Base-by-base conservation (phyloP, 768 basidiomycete genomes). In the Termitomyces sp. region DNA sequence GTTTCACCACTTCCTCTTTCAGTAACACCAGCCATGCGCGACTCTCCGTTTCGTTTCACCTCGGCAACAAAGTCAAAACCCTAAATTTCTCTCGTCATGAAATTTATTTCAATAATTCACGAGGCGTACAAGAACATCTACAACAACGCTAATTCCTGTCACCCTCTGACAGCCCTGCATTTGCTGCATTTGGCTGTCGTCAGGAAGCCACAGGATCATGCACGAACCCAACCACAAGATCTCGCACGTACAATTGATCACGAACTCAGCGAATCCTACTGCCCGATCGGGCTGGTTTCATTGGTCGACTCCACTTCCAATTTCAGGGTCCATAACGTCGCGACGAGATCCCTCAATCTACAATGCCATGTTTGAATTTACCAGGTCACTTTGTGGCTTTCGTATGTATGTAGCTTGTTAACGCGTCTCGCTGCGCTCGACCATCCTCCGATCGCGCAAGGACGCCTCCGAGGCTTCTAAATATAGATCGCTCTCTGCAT, bases 201-300 rank as follows among this genome's bases (percentile, higher is more conserved):
- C 50, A 50, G 34, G 36, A 30, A 53, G 51, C 40, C 4, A 42
- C 40, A 42, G 7, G 7, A 39, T 26, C 14, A 52, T 52, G 50
- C 50, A 39, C 50, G 51, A 37, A 37, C 14, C 34, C 36, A 3
- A 7, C 30, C 8, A 45, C 43, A 24, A 22, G 16, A 43, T 20
- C 50, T 39, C 50, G 22, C 36, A 13, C 51, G 18, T 39, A 20
- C 18, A 12, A 57, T 52, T 14, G 14, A 16, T 37, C 8, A 16
- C 36, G 5, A 26, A 37, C 56, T 50, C 56, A 57, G 56, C 56
- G 56, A 50, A 16, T n/a, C n/a, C n/a, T n/a, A n/a, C 24, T 37
- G 10, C 53, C 42, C 32, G 42, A 54, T 54, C 53, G 30, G 33
- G 30, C 18, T 34, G 24, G 36, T 52, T 14, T 52, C 51, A 36